phyloP scores from a whole-genome alignment of 768 basidiomycete genomes.

The Clitopilus passeckerianus region DNA sequence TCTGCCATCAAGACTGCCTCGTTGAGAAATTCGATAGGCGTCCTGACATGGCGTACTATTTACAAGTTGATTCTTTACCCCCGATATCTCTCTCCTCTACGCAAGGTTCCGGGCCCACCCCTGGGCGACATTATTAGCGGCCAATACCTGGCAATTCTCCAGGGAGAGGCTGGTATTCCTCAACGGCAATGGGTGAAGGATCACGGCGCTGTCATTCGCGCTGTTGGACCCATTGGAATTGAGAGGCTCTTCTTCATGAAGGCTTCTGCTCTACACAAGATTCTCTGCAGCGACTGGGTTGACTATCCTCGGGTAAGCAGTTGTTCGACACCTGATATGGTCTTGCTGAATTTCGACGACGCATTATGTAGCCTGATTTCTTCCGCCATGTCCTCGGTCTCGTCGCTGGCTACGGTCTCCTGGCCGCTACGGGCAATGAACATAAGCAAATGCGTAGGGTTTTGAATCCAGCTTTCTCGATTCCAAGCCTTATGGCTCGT shows the following conservation, averaged over 20 bases:
- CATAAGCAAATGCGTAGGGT: slow-evolving; percentile 45
- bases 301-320: slow-evolving; percentile 36
- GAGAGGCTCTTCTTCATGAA: slow-evolving; percentile 40
- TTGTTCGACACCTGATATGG: neutral
- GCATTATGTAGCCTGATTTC: slow-evolving; percentile 30
- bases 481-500: slow-evolving; percentile 35
- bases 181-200: slow-evolving; percentile 43
- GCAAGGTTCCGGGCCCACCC: slow-evolving; percentile 32
- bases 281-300: slow-evolving; percentile 38
- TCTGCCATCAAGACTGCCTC: neutral
- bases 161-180: slow-evolving; percentile 34
- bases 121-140: slow-evolving; percentile 27
- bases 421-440: slow-evolving; percentile 43
- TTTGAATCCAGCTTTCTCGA: slow-evolving; percentile 49
- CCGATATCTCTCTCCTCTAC: slow-evolving; percentile 29
- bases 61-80: slow-evolving; percentile 27
- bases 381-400: slow-evolving; percentile 36
- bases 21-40: neutral
- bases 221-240: slow-evolving; percentile 40
- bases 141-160: slow-evolving; percentile 31
- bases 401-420: slow-evolving; percentile 38
- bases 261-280: slow-evolving; percentile 39
- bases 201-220: slow-evolving; percentile 38
- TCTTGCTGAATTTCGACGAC: neutral
- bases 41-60: neutral